phyloP scores from a whole-genome alignment of 148 eudicot genomes.

The Rhododendron williamsianum region DNA sequence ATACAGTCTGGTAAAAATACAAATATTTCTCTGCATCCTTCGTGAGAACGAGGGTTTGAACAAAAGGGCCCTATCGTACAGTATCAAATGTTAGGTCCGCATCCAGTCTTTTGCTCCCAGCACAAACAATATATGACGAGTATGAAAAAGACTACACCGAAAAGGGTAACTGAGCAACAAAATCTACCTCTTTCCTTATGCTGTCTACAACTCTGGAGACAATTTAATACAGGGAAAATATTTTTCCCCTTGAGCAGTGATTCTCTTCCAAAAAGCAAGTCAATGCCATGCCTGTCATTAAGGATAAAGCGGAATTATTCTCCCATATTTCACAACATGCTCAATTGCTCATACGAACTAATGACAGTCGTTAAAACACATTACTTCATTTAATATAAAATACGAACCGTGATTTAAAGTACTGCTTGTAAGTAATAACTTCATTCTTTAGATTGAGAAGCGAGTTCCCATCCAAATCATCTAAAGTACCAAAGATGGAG shows the following conservation, averaged over 20 bases:
- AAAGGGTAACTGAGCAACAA: neutral
- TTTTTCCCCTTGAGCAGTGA: conserved; percentile 49
- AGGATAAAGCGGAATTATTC: neutral
- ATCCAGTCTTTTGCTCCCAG: neutral
- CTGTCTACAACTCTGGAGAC: conserved; percentile 39
- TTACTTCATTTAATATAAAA: neutral
- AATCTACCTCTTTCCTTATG: conserved; percentile 46
- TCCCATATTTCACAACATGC: neutral
- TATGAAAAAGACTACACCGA: neutral
- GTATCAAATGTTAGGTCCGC: neutral
- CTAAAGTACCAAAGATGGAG: conserved; percentile 38
- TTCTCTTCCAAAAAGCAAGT: conserved; percentile 43
- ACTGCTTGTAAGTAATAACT: conserved; percentile 51
- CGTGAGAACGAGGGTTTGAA: neutral
- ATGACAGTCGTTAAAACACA: neutral
- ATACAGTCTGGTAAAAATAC: neutral
- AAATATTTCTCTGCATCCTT: neutral
- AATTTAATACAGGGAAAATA: conserved; percentile 51
- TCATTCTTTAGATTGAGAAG: conserved; percentile 26
- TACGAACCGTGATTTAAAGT: conserved; percentile 47
- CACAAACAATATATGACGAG: neutral
- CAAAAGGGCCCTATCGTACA: neutral
- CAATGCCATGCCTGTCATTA: conserved; percentile 55
- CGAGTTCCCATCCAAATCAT: conserved; percentile 48
- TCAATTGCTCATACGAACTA: neutral